Conservation (phyloP, 2,329 filamentous ascomycete species). For the Aspergillus pseudoglaucus region DNA sequence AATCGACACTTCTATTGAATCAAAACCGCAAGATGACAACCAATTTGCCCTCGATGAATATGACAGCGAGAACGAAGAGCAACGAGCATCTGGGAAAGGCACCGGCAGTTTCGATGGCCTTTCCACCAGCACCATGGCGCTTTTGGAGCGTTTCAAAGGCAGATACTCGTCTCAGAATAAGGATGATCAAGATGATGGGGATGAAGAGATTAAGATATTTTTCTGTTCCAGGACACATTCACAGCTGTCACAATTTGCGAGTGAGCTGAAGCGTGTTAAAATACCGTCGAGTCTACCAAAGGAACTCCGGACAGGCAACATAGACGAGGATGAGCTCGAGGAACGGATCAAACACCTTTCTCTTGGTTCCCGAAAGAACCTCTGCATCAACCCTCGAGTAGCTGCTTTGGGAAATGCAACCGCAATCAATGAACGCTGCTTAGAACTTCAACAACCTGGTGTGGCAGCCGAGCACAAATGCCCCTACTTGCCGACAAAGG, state of each 20-base stretch:
- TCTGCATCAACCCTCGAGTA: conserved; percentile 85
- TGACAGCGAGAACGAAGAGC: conserved; percentile 53
- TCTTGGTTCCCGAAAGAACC: conserved; percentile 76
- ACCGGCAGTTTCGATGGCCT: conserved; percentile 43
- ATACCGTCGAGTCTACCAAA: conserved; percentile 65
- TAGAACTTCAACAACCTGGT: conserved; percentile 75
- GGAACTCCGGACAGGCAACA: conserved; percentile 21
- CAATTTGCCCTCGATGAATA: conserved; percentile 73
- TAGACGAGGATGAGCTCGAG: conserved; percentile 25
- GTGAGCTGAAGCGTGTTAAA: conserved; percentile 69
- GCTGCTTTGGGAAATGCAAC: conserved; percentile 60
- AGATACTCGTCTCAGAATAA: conserved; percentile 21
- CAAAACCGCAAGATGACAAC: conserved; percentile 48
- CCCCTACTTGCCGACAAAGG: conserved; percentile 68
- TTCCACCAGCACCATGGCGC: conserved; percentile 66
- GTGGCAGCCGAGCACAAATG: conserved; percentile 62
- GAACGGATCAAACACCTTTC: conserved; percentile 74
- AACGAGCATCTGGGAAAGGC: conserved; percentile 17
- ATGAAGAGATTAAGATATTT: conserved; percentile 70
- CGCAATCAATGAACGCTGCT: conserved; percentile 87
- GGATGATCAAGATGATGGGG: conserved; percentile 44
- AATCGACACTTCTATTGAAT: conserved; percentile 12
- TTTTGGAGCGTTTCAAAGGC: conserved; percentile 63
- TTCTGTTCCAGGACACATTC: conserved; percentile 93
- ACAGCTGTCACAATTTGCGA: conserved; percentile 80